phyloP scores from a whole-genome alignment of 2,329 filamentous ascomycete genomes.

The Fusarium sp. region DNA sequence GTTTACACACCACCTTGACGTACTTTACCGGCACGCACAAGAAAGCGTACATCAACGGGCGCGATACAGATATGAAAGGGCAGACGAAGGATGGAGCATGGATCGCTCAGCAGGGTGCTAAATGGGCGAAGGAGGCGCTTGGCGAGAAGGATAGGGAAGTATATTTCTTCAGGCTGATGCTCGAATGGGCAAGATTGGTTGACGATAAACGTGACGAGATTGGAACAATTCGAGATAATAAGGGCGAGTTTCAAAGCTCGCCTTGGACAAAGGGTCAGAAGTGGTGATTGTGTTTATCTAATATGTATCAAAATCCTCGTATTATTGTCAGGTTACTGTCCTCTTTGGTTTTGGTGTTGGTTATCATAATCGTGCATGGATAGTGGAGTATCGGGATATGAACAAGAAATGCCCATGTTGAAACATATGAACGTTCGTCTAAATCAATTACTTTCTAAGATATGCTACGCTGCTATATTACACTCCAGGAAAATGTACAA shows the following conservation, averaged over 20 bases:
- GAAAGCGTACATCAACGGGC: conserved; percentile 57
- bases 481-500: not conserved
- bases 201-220: conserved; percentile 68
- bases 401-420: not conserved
- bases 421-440: not conserved
- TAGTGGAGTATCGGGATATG: not conserved
- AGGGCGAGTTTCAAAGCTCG: conserved; percentile 47
- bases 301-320: not conserved
- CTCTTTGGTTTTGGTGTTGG: conserved; percentile 1
- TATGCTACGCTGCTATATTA: not conserved
- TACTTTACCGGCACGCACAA: conserved; percentile 75
- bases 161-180: conserved; percentile 80
- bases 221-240: conserved; percentile 49
- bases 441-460: not conserved
- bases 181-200: conserved; percentile 80
- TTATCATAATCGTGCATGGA: not conserved
- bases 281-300: conserved; percentile 34
- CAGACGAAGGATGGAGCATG: conserved; percentile 66
- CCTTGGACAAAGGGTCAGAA: conserved; percentile 47
- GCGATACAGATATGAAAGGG: conserved; percentile 59
- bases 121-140: conserved; percentile 73
- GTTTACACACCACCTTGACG: conserved; percentile 76
- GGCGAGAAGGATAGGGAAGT: conserved; percentile 81
- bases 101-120: conserved; percentile 73
- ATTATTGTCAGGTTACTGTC: not conserved